Evolutionary conservation across 192 early-diverging fungal species (phyloP).

Genomic region (Podila clonocystis): DNA sequence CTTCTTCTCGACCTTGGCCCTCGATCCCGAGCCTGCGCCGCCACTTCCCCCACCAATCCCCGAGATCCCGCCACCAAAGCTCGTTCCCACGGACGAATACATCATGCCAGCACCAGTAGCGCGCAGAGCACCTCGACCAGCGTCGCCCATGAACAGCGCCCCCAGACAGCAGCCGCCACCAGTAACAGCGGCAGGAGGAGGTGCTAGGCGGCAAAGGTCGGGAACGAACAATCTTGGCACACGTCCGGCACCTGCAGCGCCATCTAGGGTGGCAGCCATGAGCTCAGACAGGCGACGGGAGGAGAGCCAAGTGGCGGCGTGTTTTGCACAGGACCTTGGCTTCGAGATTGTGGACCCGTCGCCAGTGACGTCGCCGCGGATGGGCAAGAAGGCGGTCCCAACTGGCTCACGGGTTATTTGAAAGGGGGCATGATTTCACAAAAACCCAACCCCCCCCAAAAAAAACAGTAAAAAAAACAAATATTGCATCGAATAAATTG

Average conservation of each 20-base stretch:
- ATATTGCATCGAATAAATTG: too few species aligned
- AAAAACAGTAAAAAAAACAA: too few species aligned
- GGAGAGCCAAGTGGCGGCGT: slow-evolving; percentile 20
- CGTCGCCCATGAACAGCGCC: not conserved
- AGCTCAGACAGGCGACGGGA: slow-evolving; percentile 13
- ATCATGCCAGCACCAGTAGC: slow-evolving; percentile 42
- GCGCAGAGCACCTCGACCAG: slow-evolving; percentile 8
- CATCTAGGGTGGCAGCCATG: not conserved
- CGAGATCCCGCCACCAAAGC: slow-evolving; percentile 7
- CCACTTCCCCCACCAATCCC: not conserved
- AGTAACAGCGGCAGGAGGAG: not conserved
- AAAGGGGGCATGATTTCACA: too few species aligned
- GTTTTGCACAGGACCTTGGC: slow-evolving; percentile 44
- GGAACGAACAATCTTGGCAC: not conserved
- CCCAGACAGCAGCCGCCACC: not conserved
- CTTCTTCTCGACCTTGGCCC: slow-evolving; percentile 29
- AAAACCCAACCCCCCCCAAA: too few species aligned
- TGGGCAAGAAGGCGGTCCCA: too few species aligned
- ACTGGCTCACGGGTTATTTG: too few species aligned
- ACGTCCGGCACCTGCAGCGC: not conserved
- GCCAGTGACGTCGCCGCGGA: not conserved
- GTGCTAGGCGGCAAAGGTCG: not conserved
- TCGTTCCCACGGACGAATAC: slow-evolving; percentile 19
- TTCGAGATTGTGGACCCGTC: slow-evolving; percentile 46
- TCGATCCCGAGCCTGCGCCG: slow-evolving; percentile 28